Evolutionary conservation across 495 filamentous ascomycete species (phyloP), one percentile per base, ranked within the genome.

Genomic region (Evernia prunastri): DNA sequence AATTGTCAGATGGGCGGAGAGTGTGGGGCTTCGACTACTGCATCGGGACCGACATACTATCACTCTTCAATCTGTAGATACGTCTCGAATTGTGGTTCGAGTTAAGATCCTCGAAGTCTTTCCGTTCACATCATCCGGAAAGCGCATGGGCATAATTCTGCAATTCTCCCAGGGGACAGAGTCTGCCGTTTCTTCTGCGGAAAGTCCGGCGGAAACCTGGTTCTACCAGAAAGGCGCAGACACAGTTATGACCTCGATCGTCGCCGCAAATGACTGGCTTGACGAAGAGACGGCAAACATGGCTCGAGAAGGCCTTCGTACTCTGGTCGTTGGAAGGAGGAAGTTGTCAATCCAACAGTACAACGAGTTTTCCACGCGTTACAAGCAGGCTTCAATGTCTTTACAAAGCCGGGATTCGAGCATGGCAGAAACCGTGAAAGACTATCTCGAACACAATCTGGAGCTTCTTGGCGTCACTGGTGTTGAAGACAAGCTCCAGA

Each of bases 161-260:
- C 88, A 89, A 67, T 99, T 97, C 70, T 68, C 72, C 29, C 67
- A 72, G 39, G 73, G 75, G 29, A 70, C 86, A 20, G 81, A 81
- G 10, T 71, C 76, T 18, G 42, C 60, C 8, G 51, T 49, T 20
- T 45, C 64, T 33, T 29, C 53, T 15, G 40, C 43, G 10, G 63
- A 69, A 18, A 74, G 80, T 43, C 69, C 78, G 4, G 71, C 72
- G 2, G 92, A 97, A 69, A 92, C 97, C 29, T 97, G 94, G 91
- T 99, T 99, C 75, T 99, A 91, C 70, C 92, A 99, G 66, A 99
- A 99, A 73, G 95, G 95, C 33, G 95, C 95, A 10, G 95, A 99
- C 72, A 97, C 95, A 0, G 92, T 97, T 53, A 99, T 99, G 95
- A 80, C 85, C 20, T 82, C 88, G 17, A 97, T 99, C 66, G 95